Conservation (phyloP, 805 yeast genomes). For the Lipomyces yamanashiensis region DNA sequence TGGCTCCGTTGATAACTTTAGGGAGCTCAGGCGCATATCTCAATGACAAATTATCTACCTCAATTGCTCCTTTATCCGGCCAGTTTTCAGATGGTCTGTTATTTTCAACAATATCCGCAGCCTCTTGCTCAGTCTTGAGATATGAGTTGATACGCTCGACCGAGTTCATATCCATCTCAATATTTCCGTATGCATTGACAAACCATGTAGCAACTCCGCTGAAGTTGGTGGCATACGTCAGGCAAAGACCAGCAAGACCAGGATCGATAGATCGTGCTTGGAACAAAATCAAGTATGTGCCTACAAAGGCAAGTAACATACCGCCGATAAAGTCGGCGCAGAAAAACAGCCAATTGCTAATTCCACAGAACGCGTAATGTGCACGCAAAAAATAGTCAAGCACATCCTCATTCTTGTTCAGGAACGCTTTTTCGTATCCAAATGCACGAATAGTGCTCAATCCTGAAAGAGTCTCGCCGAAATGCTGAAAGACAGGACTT, state of each 20-base stretch:
- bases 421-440: conserved; percentile 85
- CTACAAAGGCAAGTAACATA: conserved; percentile 66
- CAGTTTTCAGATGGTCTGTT: conserved; percentile 71
- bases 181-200: conserved; percentile 82
- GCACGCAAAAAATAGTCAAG: conserved; percentile 87
- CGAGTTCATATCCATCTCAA: conserved; percentile 96
- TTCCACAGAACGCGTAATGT: conserved; percentile 89
- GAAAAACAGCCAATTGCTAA: conserved; percentile 89
- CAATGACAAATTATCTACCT: conserved; percentile 73
- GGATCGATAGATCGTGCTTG: conserved; percentile 74
- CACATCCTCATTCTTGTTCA: conserved; percentile 73
- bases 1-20: conserved; percentile 80
- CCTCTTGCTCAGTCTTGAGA: conserved; percentile 79
- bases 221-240: conserved; percentile 87
- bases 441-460: conserved; percentile 93
- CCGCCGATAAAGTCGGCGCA: conserved; percentile 87
- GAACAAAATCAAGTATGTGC: conserved; percentile 75
- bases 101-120: conserved; percentile 64
- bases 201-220: conserved; percentile 89
- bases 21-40: conserved; percentile 89
- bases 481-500: conserved; percentile 95
- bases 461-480: conserved; percentile 89
- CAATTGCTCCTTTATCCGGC: conserved; percentile 87
- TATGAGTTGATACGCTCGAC: conserved; percentile 93
- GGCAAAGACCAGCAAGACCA: conserved; percentile 92